phyloP scores from a whole-genome alignment of 352 stramenopile genomes.

The Phytophthora cajani region DNA sequence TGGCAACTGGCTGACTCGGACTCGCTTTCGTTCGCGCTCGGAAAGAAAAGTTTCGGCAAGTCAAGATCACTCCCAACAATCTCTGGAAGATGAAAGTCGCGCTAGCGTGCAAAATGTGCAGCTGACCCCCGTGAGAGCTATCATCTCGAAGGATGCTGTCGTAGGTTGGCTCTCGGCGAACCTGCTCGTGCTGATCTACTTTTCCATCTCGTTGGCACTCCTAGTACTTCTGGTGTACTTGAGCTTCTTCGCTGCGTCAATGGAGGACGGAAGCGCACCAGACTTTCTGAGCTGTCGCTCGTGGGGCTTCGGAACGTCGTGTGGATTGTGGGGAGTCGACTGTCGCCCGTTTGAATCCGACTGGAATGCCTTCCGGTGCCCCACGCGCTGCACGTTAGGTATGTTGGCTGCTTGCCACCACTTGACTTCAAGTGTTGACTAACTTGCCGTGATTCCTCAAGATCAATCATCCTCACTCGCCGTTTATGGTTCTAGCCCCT shows the following conservation, averaged over 20 bases:
- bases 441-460: slow-evolving; percentile 18
- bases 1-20: slow-evolving; percentile 7
- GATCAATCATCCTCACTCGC: slow-evolving; percentile 71
- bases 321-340: slow-evolving; percentile 68
- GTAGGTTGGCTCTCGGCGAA: slow-evolving; percentile 32
- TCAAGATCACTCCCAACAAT: slow-evolving; percentile 9
- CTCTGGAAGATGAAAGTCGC: slow-evolving; percentile 6
- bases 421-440: slow-evolving; percentile 1
- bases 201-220: slow-evolving; percentile 41
- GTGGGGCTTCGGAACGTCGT: slow-evolving; percentile 69
- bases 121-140: neutral
- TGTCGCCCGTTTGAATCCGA: slow-evolving; percentile 67
- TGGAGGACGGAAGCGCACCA: slow-evolving; percentile 53
- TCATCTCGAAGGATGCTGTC: slow-evolving; percentile 14
- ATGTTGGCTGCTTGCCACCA: neutral
- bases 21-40: slow-evolving; percentile 16
- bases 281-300: slow-evolving; percentile 74
- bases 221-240: slow-evolving; percentile 73
- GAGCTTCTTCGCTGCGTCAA: slow-evolving; percentile 77
- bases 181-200: slow-evolving; percentile 56
- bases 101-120: slow-evolving; percentile 9
- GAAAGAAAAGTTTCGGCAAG: slow-evolving; percentile 16
- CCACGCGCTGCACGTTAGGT: slow-evolving; percentile 72
- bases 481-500: slow-evolving; percentile 72
- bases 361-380: slow-evolving; percentile 74